Base-by-base conservation (phyloP, 1,284 basidiomycete species). In the Volvariella surrecta region DNA sequence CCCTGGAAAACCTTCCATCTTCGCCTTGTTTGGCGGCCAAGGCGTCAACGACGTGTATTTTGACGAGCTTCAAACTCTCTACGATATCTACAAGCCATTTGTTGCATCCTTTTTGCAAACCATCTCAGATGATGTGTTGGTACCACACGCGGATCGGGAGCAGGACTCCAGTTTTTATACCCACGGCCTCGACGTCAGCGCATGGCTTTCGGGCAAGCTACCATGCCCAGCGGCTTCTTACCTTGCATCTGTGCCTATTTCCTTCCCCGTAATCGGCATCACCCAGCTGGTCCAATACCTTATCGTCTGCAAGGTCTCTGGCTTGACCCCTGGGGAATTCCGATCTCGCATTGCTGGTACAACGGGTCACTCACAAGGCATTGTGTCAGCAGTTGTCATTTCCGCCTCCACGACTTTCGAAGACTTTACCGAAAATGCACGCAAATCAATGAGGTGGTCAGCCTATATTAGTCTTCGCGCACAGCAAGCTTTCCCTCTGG, bases 21-120 rank as follows among this genome's bases (percentile, higher is more conserved):
- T 89, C 67, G 95, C 89, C 45, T 72, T 99, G 45, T 99, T 99
- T 57, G 95, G 95, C 50, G 96, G 96, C n/a, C 95, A 99, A 64
- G 95, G 95, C 52, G 91, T 88, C 52, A 98, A 98, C 63, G 95
- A 99, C 66, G 88, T 95, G 50, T 98, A 98, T 70, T 93, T 97
- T 62, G 88, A 94, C 60, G 95, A 98, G 70, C 79, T 99, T 16
- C 89, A 96, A 67, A 71, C 71, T 37, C 81, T 99, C 46, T 95
- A 88, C 66, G 85, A 96, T 66, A 84, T 82, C 47, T 98, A 97
- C 74, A 79, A 74, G 52, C 84, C 92, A 30, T 93, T 91, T 57
- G 81, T 95, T 52, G 69, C 75, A 37, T 66, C 82, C 31, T 79
- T 89, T 68, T 65, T 96, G 53, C 58, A 72, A 17, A 68, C 70